Evolutionary conservation across 2,329 filamentous ascomycete species (phyloP).

Genomic region (Cladosporium colombiae): DNA sequence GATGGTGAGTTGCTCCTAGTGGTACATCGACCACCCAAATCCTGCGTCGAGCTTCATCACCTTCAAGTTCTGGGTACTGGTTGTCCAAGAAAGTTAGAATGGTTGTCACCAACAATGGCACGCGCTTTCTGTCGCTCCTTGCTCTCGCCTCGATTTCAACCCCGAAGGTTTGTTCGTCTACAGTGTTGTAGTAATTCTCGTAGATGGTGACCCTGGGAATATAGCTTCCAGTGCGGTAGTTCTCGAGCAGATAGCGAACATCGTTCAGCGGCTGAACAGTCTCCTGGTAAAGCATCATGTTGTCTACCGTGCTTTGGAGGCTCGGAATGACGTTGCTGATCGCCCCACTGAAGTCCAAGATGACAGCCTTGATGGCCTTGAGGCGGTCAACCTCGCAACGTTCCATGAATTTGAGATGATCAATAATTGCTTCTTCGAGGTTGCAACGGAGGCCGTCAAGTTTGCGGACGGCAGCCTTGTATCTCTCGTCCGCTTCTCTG

Average conservation of each 20-base stretch:
- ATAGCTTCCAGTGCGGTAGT: slow-evolving; percentile 92
- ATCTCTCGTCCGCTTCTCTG: slow-evolving; percentile 85
- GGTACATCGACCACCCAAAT: slow-evolving; percentile 96
- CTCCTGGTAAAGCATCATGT: slow-evolving; percentile 99
- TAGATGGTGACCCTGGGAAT: slow-evolving; percentile 88
- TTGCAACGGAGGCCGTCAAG: slow-evolving; percentile 89
- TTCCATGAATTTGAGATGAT: slow-evolving; percentile 93
- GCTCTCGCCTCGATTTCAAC: slow-evolving; percentile 96
- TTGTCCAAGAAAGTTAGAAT: slow-evolving; percentile 94
- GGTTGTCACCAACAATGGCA: slow-evolving; percentile 87
- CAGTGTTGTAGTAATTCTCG: slow-evolving; percentile 98
- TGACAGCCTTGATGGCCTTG: slow-evolving; percentile 97
- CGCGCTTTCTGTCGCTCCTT: slow-evolving; percentile 89
- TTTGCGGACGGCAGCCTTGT: slow-evolving; percentile 82
- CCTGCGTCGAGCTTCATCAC: slow-evolving; percentile 84
- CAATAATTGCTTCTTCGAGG: slow-evolving; percentile 90
- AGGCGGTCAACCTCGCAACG: slow-evolving; percentile 93
- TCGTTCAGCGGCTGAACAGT: slow-evolving; percentile 93
- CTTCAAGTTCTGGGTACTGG: slow-evolving; percentile 95
- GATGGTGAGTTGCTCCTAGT: slow-evolving; percentile 77
- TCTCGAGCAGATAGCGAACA: slow-evolving; percentile 90
- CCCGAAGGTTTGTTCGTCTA: slow-evolving; percentile 96
- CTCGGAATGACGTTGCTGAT: slow-evolving; percentile 98
- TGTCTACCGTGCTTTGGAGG: slow-evolving; percentile 91
- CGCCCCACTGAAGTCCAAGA: slow-evolving; percentile 94